Percentiles rank a stretch among this genome's conserved stretches.
Evolutionary conservation across 352 stramenopile species (phyloP).

Genomic region (Elongisporangium anandrum): DNA sequence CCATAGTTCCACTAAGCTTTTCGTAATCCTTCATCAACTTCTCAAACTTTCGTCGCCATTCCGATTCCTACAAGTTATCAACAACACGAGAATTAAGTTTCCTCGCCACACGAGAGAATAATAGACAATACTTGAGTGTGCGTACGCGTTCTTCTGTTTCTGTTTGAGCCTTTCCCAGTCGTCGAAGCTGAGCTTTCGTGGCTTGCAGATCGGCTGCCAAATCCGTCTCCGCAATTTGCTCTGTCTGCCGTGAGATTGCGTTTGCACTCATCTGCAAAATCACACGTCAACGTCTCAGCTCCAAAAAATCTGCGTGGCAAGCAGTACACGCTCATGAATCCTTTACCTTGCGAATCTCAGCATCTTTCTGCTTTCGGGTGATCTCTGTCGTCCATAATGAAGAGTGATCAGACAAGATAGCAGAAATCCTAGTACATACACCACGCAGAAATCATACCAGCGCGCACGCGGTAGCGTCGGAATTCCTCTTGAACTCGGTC

Average conservation of each 20-base stretch:
- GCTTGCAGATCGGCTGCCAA: conserved; percentile 64
- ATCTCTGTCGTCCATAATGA: conserved; percentile 43
- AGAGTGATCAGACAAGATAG: background rate
- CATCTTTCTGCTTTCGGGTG: conserved; percentile 86
- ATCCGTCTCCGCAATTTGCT: conserved; percentile 78
- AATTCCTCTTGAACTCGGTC: conserved; percentile 87
- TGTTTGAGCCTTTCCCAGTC: conserved; percentile 67
- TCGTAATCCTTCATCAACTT: conserved; percentile 84
- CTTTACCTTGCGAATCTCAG: conserved; percentile 76
- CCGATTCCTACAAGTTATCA: conserved; percentile 43
- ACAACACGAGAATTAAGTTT: background rate
- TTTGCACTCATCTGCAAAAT: conserved; percentile 68
- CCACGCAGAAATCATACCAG: conserved; percentile 20
- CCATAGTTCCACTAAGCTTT: conserved; percentile 83
- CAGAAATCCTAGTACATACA: background rate
- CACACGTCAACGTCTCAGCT: background rate
- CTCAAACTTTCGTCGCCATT: conserved; percentile 83
- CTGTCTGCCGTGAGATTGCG: conserved; percentile 64
- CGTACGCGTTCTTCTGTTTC: conserved; percentile 74
- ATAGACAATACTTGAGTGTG: background rate
- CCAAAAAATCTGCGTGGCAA: background rate
- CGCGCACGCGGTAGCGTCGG: conserved; percentile 78
- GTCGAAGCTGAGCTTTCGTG: conserved; percentile 64
- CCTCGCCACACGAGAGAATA: background rate
- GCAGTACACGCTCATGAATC: background rate